These are phyloP conservation scores for Penicillium sp. DNA, from an alignment of 2,329 filamentous ascomycete genomes.

Conservation along the genomic window DNA sequence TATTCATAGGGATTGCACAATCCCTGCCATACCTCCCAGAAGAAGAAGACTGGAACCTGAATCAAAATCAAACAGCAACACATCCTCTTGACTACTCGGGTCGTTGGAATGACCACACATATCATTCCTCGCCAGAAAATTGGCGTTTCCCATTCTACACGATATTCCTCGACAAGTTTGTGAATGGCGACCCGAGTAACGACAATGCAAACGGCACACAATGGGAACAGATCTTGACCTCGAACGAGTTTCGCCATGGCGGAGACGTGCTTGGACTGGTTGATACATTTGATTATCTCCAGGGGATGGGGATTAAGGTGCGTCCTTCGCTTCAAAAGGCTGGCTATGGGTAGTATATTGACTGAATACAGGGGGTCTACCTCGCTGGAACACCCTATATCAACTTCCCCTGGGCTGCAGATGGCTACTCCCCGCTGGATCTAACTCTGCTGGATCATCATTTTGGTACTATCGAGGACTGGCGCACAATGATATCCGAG, in stretches of 20 bases:
- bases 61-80: not conserved
- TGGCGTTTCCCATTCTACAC: not conserved
- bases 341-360: conserved; percentile 4
- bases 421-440: conserved; percentile 62
- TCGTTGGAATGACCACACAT: not conserved
- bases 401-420: conserved; percentile 64
- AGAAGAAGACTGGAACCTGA: conserved; percentile 3
- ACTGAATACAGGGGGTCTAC: conserved; percentile 53
- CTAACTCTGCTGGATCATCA: conserved; percentile 65
- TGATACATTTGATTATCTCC: conserved; percentile 64
- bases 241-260: conserved; percentile 64
- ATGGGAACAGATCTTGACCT: conserved; percentile 24
- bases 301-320: conserved; percentile 65
- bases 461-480: conserved; percentile 60
- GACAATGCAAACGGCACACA: conserved; percentile 1
- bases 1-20: conserved; percentile 4
- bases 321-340: conserved; percentile 1
- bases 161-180: not conserved
- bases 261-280: conserved; percentile 61
- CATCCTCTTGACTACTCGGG: conserved; percentile 1
- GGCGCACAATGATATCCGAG: conserved; percentile 59
- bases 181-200: not conserved
- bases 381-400: conserved; percentile 64
- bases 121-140: not conserved
- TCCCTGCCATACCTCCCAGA: conserved; percentile 10